Percentiles rank a stretch among this genome's conserved stretches.
Conservation (phyloP, 208 protist species). For the Naegleria fowleri region DNA sequence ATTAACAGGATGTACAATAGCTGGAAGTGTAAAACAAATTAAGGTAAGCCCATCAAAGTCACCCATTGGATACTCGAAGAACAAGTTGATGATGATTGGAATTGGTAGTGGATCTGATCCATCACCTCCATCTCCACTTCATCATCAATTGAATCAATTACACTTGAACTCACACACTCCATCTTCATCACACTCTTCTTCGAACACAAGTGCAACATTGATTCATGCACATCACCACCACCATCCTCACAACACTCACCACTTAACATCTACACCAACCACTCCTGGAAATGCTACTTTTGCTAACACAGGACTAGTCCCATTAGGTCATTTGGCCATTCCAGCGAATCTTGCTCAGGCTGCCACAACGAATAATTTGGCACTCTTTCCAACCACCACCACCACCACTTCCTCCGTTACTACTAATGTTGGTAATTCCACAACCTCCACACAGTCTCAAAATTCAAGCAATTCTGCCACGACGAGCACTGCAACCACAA, state of each 20-base stretch:
- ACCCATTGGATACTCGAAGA: conserved; percentile 4
- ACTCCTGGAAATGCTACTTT: not conserved
- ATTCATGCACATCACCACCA: too few species aligned
- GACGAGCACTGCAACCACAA: not conserved
- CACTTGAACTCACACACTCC: not conserved
- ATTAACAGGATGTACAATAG: not conserved
- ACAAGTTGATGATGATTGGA: not conserved
- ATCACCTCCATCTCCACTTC: not conserved
- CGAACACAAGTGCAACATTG: not conserved
- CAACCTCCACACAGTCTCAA: not conserved
- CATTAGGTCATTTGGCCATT: too few species aligned
- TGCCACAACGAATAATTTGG: too few species aligned
- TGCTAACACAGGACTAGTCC: too few species aligned
- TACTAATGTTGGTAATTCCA: too few species aligned
- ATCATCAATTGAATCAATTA: not conserved
- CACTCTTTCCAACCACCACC: too few species aligned
- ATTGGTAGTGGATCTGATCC: not conserved
- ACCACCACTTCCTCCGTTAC: too few species aligned
- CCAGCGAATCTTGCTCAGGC: too few species aligned
- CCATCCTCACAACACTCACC: too few species aligned
- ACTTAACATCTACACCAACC: not conserved
- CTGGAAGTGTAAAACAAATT: conserved; percentile 10
- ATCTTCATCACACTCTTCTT: not conserved
- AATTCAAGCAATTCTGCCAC: not conserved
- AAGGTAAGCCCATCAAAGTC: not conserved